phyloP scores from a whole-genome alignment of 495 filamentous ascomycete genomes.

The Talaromyces borbonicus region DNA sequence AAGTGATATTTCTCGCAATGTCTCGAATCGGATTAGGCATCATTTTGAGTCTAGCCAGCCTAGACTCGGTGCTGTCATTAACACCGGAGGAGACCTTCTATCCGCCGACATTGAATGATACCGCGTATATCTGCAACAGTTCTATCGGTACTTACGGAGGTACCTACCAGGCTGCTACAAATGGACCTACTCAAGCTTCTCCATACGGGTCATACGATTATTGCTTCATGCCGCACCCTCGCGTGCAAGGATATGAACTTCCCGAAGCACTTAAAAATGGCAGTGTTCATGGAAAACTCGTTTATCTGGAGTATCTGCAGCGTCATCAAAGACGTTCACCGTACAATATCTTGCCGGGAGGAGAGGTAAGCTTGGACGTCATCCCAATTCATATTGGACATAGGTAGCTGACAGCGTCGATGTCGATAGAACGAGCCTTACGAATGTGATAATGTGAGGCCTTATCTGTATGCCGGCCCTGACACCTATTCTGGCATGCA shows the following conservation, averaged over 20 bases:
- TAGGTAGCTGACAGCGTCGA: not conserved
- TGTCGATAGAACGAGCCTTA: conserved; percentile 29
- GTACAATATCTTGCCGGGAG: conserved; percentile 33
- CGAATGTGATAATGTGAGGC: conserved; percentile 29
- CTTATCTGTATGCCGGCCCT: conserved; percentile 28
- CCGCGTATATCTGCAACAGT: conserved; percentile 27
- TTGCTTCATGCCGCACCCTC: conserved; percentile 38
- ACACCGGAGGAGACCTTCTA: conserved; percentile 28
- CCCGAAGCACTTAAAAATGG: conserved; percentile 21
- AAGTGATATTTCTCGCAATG: not conserved
- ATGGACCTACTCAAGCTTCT: conserved; percentile 16
- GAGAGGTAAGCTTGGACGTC: conserved; percentile 28
- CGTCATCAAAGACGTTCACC: conserved; percentile 33
- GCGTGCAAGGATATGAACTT: conserved; percentile 21
- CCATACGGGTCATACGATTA: conserved; percentile 29
- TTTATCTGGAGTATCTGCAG: conserved; percentile 34
- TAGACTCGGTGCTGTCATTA: conserved; percentile 1
- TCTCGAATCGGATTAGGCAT: not conserved
- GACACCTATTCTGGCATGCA: conserved; percentile 11
- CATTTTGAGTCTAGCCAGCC: not conserved
- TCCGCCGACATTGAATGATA: conserved; percentile 26
- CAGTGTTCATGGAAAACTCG: conserved; percentile 20
- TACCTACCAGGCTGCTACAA: conserved; percentile 24
- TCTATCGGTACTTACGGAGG: conserved; percentile 34
- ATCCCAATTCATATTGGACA: not conserved